Conservation (phyloP, 768 basidiomycete species). For the Rubroboletus pulcherrimus region DNA sequence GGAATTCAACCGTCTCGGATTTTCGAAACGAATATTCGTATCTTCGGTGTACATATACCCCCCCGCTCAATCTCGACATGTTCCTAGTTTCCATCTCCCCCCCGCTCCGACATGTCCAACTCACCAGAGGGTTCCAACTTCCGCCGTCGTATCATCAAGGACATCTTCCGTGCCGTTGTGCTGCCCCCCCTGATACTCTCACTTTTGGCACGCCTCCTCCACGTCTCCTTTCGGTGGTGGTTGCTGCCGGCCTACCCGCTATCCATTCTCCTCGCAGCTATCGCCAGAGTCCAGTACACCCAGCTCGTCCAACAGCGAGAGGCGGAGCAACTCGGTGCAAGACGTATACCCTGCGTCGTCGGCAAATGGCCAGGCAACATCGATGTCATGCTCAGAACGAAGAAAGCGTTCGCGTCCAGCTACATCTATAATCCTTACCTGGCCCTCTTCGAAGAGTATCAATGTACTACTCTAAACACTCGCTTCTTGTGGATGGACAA, state of each 20-base stretch:
- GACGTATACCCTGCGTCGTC: conserved; percentile 51
- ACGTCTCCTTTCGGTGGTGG: conserved; percentile 33
- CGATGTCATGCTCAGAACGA: conserved; percentile 58
- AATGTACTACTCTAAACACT: conserved; percentile 66
- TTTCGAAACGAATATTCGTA: conserved; percentile 11
- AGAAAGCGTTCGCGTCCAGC: conserved; percentile 50
- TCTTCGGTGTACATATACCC: conserved; percentile 12
- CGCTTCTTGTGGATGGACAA: conserved; percentile 67
- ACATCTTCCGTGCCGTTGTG: conserved; percentile 40
- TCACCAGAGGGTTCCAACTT: conserved; percentile 27
- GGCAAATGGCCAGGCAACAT: conserved; percentile 80
- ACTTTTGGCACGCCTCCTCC: conserved; percentile 26
- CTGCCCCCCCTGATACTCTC: conserved; percentile 41
- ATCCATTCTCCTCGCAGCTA: conserved; percentile 42
- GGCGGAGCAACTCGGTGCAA: conserved; percentile 47
- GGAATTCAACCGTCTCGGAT: neutral
- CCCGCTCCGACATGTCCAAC: neutral
- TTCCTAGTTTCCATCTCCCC: neutral
- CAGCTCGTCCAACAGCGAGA: conserved; percentile 39
- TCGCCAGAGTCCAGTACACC: conserved; percentile 33
- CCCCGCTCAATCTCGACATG: conserved; percentile 4
- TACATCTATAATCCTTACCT: conserved; percentile 64
- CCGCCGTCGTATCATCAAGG: conserved; percentile 47
- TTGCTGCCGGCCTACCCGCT: conserved; percentile 36
- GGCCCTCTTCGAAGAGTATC: conserved; percentile 66